Conservation (phyloP, 495 filamentous ascomycete species). For the Pyronema domesticum region DNA sequence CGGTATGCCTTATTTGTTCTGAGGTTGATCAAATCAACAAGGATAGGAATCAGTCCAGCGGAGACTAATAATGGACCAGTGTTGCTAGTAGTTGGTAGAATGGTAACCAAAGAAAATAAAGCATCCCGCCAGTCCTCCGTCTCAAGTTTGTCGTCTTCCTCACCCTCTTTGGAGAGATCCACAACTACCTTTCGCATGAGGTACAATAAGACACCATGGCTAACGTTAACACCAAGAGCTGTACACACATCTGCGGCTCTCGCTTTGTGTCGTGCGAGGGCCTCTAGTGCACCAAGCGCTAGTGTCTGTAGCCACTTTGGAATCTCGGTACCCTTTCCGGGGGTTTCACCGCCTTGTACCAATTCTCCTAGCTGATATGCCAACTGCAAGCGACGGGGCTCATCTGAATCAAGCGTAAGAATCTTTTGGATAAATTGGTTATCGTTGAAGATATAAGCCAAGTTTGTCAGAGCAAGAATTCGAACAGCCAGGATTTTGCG, state of each 20-base stretch:
- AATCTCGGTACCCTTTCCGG: constrained; percentile 41
- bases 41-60: constrained; percentile 70
- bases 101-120: constrained; percentile 62
- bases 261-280: constrained; percentile 55
- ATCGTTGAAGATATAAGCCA: constrained; percentile 77
- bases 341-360: constrained; percentile 53
- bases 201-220: constrained; percentile 91
- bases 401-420: constrained; percentile 72
- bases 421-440: constrained; percentile 63
- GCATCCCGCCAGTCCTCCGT: constrained; percentile 78
- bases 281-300: constrained; percentile 62
- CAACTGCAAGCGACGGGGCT: constrained; percentile 74
- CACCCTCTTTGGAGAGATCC: constrained; percentile 48
- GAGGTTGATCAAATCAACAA: constrained; percentile 75
- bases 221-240: constrained; percentile 80
- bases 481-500: constrained; percentile 65
- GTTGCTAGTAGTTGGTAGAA: constrained; percentile 46
- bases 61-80: constrained; percentile 48
- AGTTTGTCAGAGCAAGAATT: constrained; percentile 73
- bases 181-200: constrained; percentile 76
- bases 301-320: constrained; percentile 67
- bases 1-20: constrained; percentile 67
- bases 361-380: constrained; percentile 83
- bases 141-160: constrained; percentile 38
- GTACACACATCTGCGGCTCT: constrained; percentile 66